Base-by-base conservation (phyloP, 2,329 filamentous ascomycete genomes). In the Colletotrichum nymphaeae region DNA sequence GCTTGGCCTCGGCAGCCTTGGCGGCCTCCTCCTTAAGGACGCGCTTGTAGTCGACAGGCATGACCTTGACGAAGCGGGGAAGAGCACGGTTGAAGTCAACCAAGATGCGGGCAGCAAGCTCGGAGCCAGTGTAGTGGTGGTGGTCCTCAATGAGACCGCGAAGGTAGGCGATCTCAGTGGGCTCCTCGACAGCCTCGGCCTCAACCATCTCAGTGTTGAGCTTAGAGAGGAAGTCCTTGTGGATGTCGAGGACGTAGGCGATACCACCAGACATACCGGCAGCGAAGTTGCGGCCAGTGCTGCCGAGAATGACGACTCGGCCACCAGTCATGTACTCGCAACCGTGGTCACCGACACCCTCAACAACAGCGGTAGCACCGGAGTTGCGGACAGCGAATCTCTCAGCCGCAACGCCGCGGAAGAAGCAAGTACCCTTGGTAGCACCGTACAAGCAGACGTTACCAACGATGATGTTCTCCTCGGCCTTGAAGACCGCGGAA, bases 241-340 rank as follows among this genome's bases (percentile, higher is more conserved):
- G 90, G 80, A 97, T 93, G 80, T 98, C 96, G 35, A 98, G 90
- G 67, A 98, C 91, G 80, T 98, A 98, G 22, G 95, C 95, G 79
- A 98, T 98, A 88, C 96, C 96, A 81, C 96, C 96, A 80, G 95
- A 98, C 96, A 98, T 98, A 88, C 96, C 96, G 74, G 96, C 96
- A 78, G 95, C 96, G 80, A 98, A 98, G 88, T 98, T 98, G 78
- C 96, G 95, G 58, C 96, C 96, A 80, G 95, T 98, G 79, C 90
- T 91, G 72, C 96, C 96, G 60, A 98, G 89, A 79, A 97, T 90
- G 76, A 98, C 87, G 63, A 98, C 89, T 80, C 95, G 94, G 81
- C 96, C 96, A 82, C 96, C 96, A 79, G 96, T 98, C 96, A 98
- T 98, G 90, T 98, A 98, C 88, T 98, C 96, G 81, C 95, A 98